Base-by-base conservation (phyloP, 441 rosid genomes). In the Cnidoscolus chayamansa region DNA sequence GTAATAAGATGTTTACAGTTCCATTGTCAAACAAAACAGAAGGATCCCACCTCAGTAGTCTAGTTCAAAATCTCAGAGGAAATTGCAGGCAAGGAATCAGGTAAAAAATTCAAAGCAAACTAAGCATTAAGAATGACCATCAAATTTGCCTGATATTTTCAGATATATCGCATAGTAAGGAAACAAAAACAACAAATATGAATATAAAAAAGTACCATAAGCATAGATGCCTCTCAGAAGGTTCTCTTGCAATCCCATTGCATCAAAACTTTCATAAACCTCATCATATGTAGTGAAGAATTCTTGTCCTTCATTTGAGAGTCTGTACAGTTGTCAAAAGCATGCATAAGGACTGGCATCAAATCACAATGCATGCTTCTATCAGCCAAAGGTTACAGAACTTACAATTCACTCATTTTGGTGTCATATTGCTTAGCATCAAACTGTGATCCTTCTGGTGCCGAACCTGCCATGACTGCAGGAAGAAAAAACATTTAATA, bases 401-500 rank as follows among this genome's bases (percentile, higher is more conserved):
- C 78, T 67, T 50, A 80, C 83, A 80, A 20, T 37, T 80, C 83
- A 75, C 77, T 89, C 96, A 94, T 90, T 80, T 81, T 94, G 8
- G 87, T 65, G 45, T 93, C 97, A 78, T 56, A 93, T 65, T 88
- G 90, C 72, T 83, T 86, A 61, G 90, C 84, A 80, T 93, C 94
- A 51, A 85, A 91, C 55, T 90, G 96, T 0, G 93, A 81, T 75
- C 96, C 93, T 80, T 93, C 94, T 1, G 89, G 80, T 78, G 91
- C 83, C 72, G 78, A 58, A 60, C 90, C 88, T 75, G 96, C 97
- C 97, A 91, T 91, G 81, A 75, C 94, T 91, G 87, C 51, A 74
- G 45, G 2, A 59, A 63, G 35, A 48, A 70, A 58, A 25, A 32
- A 55, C 31, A 17, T 10, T 10, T 15, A 31, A 30, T 32, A 40